Percentiles rank a stretch among this genome's conserved stretches.
Evolutionary conservation across 345 rosid species (phyloP).

Genomic region (Leavenworthia alabamica): DNA sequence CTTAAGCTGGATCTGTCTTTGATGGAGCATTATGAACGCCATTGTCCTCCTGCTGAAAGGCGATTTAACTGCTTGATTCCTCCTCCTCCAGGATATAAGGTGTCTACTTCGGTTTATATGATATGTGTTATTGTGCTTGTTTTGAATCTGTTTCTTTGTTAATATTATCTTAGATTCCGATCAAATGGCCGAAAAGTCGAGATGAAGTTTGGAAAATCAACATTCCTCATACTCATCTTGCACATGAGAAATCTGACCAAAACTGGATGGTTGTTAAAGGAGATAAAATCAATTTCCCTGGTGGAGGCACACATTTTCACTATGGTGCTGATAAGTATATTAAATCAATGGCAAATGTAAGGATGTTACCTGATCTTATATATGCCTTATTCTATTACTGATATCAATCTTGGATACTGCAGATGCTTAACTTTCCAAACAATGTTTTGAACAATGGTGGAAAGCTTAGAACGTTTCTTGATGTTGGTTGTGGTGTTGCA

Average conservation of each 20-base stretch:
- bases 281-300: slow-evolving; percentile 85
- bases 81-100: slow-evolving; percentile 94
- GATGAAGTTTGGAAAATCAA: slow-evolving; percentile 98
- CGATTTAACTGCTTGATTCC: slow-evolving; percentile 94
- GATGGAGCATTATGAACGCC: slow-evolving; percentile 99
- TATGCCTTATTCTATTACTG: not conserved
- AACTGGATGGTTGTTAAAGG: slow-evolving; percentile 99
- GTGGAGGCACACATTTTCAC: slow-evolving; percentile 99
- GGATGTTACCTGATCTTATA: slow-evolving; percentile 19
- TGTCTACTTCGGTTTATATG: slow-evolving; percentile 25
- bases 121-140: not conserved
- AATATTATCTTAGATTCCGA: slow-evolving; percentile 60
- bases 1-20: slow-evolving; percentile 80
- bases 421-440: slow-evolving; percentile 89
- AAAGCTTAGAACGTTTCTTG: slow-evolving; percentile 81
- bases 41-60: slow-evolving; percentile 91
- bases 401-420: slow-evolving; percentile 10
- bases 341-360: slow-evolving; percentile 88
- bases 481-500: slow-evolving; percentile 99
- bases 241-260: slow-evolving; percentile 95
- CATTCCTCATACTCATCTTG: slow-evolving; percentile 99
- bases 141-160: not conserved
- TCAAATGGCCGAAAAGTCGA: slow-evolving; percentile 98
- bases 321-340: slow-evolving; percentile 98
- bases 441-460: slow-evolving; percentile 70